Base-by-base conservation (phyloP, 306 rosid genomes). In the Coriaria nepalensis region DNA sequence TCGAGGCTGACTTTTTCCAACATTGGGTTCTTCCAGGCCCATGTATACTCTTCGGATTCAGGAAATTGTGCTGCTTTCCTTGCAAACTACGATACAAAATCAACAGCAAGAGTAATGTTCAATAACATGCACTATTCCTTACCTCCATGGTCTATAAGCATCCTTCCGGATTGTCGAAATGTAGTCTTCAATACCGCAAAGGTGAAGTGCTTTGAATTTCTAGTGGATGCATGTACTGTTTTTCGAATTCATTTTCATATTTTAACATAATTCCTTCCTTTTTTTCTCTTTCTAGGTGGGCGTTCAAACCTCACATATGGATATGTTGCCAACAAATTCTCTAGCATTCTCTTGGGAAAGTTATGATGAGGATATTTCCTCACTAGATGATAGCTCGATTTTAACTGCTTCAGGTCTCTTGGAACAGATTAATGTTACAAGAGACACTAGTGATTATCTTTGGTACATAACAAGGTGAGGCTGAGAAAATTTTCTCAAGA, bases 141-240 rank as follows among this genome's bases (percentile, higher is more conserved):
- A 53, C 98, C 96, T 67, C 98, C 98, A 50, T 92, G 98, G 98
- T 92, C 98, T 51, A 60, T 85, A 75, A 86, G 98, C 62, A 68
- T 92, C 68, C 96, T 92, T 60, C 96, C 96, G 4, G 98, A 85
- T 70, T 92, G 98, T 60, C 67, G 93, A 73, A 92, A 92, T 44
- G 94, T 60, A 46, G 87, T 86, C 53, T 85, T 82, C 49, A 92
- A 92, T 50, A 92, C 98, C 10, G 98, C 98, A 9, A 92, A 92
- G 80, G 98, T 92, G 68, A 9, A 45, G 34, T 11, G 8, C 29
- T 29, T 49, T 58, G 29, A 20, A 20, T 20, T 20, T 20, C 29
- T 3, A 20, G 29, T 20, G 29, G 29, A 20, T 20, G 29, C 29
- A 20, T 20, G 3, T 20, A 20, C 3, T 20, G 29, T 20, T 20